Percentiles rank a stretch among this genome's conserved stretches.
phyloP scores from a whole-genome alignment of 1,284 basidiomycete genomes.

The Puccinia coronata region DNA sequence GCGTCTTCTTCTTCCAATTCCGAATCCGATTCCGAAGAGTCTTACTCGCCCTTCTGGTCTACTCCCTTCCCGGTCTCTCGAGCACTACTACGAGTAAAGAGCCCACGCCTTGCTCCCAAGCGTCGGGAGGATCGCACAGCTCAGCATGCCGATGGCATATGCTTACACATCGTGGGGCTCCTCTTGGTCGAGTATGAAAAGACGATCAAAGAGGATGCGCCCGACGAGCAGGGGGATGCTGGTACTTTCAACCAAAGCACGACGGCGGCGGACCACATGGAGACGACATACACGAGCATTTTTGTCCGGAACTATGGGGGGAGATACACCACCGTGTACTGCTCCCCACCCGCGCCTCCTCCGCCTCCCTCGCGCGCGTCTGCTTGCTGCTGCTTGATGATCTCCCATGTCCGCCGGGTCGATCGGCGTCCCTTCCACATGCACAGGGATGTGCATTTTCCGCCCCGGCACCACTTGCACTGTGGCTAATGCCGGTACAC shows the following conservation, averaged over 20 bases:
- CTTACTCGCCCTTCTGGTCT: background rate
- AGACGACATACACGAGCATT: conserved; percentile 63
- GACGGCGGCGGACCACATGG: conserved; percentile 36
- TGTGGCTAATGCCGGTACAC: too few relatives aligned
- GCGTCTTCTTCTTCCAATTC: too few relatives aligned
- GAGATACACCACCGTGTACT: conserved; percentile 80
- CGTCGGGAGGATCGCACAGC: background rate
- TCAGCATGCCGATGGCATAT: conserved; percentile 27
- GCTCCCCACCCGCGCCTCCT: conserved; percentile 64
- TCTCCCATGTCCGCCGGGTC: conserved; percentile 65
- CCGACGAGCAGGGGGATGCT: conserved; percentile 39
- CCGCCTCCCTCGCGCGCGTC: conserved; percentile 70
- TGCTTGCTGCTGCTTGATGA: conserved; percentile 69
- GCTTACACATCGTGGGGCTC: conserved; percentile 48
- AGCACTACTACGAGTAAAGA: background rate
- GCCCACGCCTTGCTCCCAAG: background rate
- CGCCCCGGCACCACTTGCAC: too few relatives aligned
- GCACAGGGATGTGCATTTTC: too few relatives aligned
- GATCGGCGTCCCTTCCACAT: conserved; percentile 67
- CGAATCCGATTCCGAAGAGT: background rate
- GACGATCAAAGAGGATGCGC: conserved; percentile 31
- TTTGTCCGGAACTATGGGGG: conserved; percentile 76
- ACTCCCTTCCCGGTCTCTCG: background rate
- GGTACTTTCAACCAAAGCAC: conserved; percentile 3
- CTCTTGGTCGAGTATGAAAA: background rate